Base-by-base conservation (phyloP, 345 rosid species). In the Populus alba region DNA sequence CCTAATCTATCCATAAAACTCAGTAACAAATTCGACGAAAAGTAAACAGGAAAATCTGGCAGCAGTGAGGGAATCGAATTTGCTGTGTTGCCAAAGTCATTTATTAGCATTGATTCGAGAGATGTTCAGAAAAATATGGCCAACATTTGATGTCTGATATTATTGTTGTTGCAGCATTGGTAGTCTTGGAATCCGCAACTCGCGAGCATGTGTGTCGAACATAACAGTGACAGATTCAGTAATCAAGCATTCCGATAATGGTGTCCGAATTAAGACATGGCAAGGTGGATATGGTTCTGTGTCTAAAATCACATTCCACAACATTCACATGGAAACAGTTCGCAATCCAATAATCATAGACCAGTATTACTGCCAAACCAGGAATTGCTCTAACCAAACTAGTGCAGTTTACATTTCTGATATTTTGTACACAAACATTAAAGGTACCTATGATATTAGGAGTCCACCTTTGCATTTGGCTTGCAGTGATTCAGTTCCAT, bases 401-500 rank as follows among this genome's bases (percentile, higher is more conserved):
- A 77, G 85, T 6, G 81, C 87, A 3, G 81, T 86, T 2, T 78
- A 75, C 7, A 80, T 86, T 23, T 75, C 73, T 1, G 85, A 77
- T 53, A 53, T 86, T 10, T 10, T 71, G 5, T 84, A 84, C 63
- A 71, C 81, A 33, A 73, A 66, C 59, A 73, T 84, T n/a, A 75
- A 65, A 4, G 89, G 89, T 5, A 86, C 87, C 2, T 86, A 83
- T 39, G 86, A 83, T 17, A 77, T 67, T 16, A 77, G 75, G 43
- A 92, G 97, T 72, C 95, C 97, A 12, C 71, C 85, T 0, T 31
- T 86, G 66, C 78, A 71, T 59, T 77, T 86, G 29, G 86, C 85
- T 6, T 86, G 86, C 72, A 86, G 88, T 29, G 86, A 86, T 73
- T 66, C 79, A 16, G 67, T 86, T 31, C 86, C 88, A 2, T 86